Evolutionary conservation across 352 stramenopile genomes (phyloP).

Genomic region (Saprolegnia diclina): DNA sequence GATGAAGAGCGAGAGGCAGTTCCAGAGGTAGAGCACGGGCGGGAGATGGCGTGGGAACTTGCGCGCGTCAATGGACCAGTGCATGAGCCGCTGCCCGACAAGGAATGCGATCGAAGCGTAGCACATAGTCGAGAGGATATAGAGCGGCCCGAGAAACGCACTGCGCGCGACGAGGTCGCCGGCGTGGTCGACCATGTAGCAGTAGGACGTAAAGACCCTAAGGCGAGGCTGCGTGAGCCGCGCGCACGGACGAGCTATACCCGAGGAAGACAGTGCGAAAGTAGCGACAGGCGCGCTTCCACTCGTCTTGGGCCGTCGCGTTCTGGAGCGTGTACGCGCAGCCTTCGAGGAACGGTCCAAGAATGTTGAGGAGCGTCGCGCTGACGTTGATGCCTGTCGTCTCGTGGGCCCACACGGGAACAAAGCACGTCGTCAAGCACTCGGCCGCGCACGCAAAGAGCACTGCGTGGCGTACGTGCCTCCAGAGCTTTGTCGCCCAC

Average conservation of each 20-base stretch:
- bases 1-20: slow-evolving; percentile 37
- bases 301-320: not conserved
- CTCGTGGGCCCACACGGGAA: slow-evolving; percentile 40
- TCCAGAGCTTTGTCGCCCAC: not conserved
- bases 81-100: slow-evolving; percentile 38
- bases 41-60: slow-evolving; percentile 18
- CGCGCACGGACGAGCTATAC: slow-evolving; percentile 7
- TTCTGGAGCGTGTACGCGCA: not conserved
- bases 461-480: slow-evolving; percentile 25
- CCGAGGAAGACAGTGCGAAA: slow-evolving; percentile 23
- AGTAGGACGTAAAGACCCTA: slow-evolving; percentile 84
- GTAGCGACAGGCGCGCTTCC: slow-evolving; percentile 20
- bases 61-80: slow-evolving; percentile 5
- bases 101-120: slow-evolving; percentile 52
- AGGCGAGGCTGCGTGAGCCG: not conserved
- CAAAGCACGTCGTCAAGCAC: slow-evolving; percentile 74
- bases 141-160: slow-evolving; percentile 43
- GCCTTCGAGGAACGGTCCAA: slow-evolving; percentile 73
- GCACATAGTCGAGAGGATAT: slow-evolving; percentile 51
- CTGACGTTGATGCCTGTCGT: slow-evolving; percentile 41
- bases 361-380: slow-evolving; percentile 62
- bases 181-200: slow-evolving; percentile 83
- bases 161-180: slow-evolving; percentile 52
- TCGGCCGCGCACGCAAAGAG: slow-evolving; percentile 61
- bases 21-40: slow-evolving; percentile 34